Evolutionary conservation across 495 filamentous ascomycete genomes (phyloP).

Genomic region (Neurospora discreta): DNA sequence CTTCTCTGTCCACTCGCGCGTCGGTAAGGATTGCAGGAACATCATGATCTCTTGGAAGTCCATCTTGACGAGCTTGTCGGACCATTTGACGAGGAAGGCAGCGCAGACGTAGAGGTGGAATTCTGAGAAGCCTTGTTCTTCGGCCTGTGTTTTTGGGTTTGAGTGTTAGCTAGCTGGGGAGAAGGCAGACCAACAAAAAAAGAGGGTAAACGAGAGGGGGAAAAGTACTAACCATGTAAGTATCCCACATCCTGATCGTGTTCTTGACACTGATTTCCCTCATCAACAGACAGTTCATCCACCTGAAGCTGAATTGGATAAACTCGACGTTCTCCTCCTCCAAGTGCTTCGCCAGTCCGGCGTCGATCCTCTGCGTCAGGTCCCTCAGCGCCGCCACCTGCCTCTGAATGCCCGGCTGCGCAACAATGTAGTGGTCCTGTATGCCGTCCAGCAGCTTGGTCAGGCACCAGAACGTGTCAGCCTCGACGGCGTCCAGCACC

Average conservation of each 20-base stretch:
- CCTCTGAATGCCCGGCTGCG: conserved; percentile 89
- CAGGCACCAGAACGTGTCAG: conserved; percentile 96
- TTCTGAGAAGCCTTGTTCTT: conserved; percentile 95
- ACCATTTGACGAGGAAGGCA: conserved; percentile 98
- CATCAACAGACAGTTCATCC: conserved; percentile 99
- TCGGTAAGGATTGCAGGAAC: conserved; percentile 93
- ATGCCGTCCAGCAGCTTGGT: conserved; percentile 95
- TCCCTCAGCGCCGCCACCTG: conserved; percentile 84
- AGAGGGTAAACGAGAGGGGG: neutral
- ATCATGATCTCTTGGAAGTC: conserved; percentile 99
- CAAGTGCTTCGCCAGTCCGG: conserved; percentile 72
- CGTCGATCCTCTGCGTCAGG: conserved; percentile 81
- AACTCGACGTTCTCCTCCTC: conserved; percentile 89
- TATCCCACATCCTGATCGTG: conserved; percentile 99
- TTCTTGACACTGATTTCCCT: conserved; percentile 91
- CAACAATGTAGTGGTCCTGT: conserved; percentile 97
- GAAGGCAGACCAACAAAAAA: neutral
- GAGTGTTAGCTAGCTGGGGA: conserved; percentile 1
- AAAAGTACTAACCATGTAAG: conserved; percentile 65
- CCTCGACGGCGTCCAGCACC: conserved; percentile 93
- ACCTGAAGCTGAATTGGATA: conserved; percentile 97
- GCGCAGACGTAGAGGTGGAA: conserved; percentile 98
- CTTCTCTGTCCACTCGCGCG: conserved; percentile 93
- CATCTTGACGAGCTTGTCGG: conserved; percentile 89
- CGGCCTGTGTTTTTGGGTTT: conserved; percentile 47